Evolutionary conservation across 257 asterid genomes (phyloP).

Genomic region (Solanum piurae): DNA sequence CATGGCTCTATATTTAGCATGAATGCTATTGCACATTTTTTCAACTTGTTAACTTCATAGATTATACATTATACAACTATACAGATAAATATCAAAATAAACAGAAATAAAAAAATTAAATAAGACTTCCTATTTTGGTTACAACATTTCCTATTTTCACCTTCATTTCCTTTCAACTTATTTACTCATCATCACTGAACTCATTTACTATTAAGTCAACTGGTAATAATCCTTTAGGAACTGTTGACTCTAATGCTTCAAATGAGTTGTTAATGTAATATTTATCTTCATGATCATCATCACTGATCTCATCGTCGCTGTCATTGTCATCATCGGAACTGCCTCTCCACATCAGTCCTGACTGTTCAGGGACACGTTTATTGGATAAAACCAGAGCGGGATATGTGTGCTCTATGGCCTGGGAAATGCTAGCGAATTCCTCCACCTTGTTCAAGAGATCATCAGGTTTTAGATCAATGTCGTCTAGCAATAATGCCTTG

Average conservation of each 20-base stretch:
- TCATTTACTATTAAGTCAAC: conserved; percentile 46
- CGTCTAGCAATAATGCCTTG: conserved; percentile 56
- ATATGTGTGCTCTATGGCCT: conserved; percentile 60
- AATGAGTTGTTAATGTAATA: conserved; percentile 22
- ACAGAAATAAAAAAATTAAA: background rate
- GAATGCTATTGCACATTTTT: background rate
- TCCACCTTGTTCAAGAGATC: conserved; percentile 69
- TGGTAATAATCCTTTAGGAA: conserved; percentile 70
- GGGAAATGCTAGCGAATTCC: conserved; percentile 54
- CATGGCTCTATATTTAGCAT: background rate
- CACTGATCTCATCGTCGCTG: conserved; percentile 16
- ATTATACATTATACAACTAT: background rate
- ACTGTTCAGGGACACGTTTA: background rate
- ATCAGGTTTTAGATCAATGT: conserved; percentile 51
- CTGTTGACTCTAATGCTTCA: conserved; percentile 29
- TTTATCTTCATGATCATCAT: conserved; percentile 14
- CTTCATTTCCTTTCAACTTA: background rate
- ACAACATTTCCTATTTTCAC: background rate
- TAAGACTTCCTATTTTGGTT: background rate
- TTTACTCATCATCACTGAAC: conserved; percentile 31
- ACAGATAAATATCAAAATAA: background rate
- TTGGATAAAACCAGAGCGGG: conserved; percentile 45
- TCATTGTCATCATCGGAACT: conserved; percentile 6
- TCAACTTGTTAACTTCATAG: background rate
- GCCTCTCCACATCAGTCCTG: background rate